Percentiles rank a stretch among this genome's conserved stretches.
Conservation (phyloP, 257 asterid species). For the Asclepias syriaca region DNA sequence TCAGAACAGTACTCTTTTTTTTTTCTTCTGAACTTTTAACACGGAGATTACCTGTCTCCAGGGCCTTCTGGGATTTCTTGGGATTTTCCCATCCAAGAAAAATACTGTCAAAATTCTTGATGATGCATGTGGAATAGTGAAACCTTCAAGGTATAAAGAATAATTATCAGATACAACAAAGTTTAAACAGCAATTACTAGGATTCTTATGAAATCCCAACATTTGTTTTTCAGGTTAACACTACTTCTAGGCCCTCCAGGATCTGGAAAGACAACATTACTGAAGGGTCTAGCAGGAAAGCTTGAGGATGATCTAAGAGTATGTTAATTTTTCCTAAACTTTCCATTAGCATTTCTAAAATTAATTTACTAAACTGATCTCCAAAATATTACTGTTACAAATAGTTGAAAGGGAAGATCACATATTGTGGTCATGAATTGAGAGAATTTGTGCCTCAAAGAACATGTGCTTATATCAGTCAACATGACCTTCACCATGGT, state of each 20-base stretch:
- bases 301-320: constrained; percentile 53
- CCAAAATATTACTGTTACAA: not conserved
- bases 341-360: not conserved
- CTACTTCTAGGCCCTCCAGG: constrained; percentile 66
- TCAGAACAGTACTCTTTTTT: too few relatives aligned
- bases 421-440: constrained; percentile 52
- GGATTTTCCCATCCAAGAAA: constrained; percentile 56
- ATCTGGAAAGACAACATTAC: constrained; percentile 50
- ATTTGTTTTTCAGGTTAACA: constrained; percentile 38
- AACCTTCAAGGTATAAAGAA: constrained; percentile 44
- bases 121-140: constrained; percentile 48
- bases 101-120: constrained; percentile 30
- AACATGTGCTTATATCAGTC: constrained; percentile 56
- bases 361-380: not conserved
- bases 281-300: constrained; percentile 56
- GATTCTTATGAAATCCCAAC: not conserved
- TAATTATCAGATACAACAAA: not conserved
- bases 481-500: constrained; percentile 60
- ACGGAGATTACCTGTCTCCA: constrained; percentile 9
- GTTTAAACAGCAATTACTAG: not conserved
- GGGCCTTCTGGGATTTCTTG: constrained; percentile 52
- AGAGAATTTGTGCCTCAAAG: constrained; percentile 50
- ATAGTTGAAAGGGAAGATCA: constrained; percentile 42
- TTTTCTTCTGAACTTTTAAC: not conserved
- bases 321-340: constrained; percentile 7